Evolutionary conservation across 2,329 filamentous ascomycete genomes (phyloP).

Genomic region (Talaromyces sp.): DNA sequence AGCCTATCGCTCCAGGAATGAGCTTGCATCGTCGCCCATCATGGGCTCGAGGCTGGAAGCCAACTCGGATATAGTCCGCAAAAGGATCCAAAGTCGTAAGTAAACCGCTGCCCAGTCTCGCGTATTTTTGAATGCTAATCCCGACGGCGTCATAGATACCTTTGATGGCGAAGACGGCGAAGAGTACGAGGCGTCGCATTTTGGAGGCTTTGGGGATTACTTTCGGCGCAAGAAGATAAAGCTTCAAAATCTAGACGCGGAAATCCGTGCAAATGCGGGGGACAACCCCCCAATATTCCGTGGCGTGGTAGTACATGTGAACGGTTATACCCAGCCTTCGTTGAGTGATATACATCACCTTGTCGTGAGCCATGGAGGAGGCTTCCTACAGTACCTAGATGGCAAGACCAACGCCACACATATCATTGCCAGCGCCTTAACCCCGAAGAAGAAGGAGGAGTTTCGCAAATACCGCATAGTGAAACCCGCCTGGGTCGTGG

Average conservation of each 20-base stretch:
- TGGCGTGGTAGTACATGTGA: conserved; percentile 84
- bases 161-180: conserved; percentile 82
- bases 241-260: conserved; percentile 85
- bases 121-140: neutral
- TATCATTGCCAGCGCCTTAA: conserved; percentile 84
- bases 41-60: conserved; percentile 61
- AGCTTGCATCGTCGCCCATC: conserved; percentile 18
- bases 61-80: conserved; percentile 56
- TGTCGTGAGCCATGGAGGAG: conserved; percentile 89
- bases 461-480: conserved; percentile 86
- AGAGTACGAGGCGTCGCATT: conserved; percentile 81
- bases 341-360: conserved; percentile 81
- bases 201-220: conserved; percentile 87
- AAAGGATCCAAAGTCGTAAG: conserved; percentile 57
- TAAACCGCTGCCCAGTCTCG: neutral
- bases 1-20: neutral
- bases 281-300: conserved; percentile 83
- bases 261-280: conserved; percentile 63
- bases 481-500: conserved; percentile 89
- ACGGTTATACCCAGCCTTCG: conserved; percentile 92
- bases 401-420: conserved; percentile 93
- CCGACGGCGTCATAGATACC: conserved; percentile 44
- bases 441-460: conserved; percentile 88
- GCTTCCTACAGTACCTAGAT: conserved; percentile 90
- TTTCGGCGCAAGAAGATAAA: conserved; percentile 96